Evolutionary conservation across 129 eudicot genomes (phyloP), one percentile per base, ranked within the genome.

Genomic region (Flaveria linearis): DNA sequence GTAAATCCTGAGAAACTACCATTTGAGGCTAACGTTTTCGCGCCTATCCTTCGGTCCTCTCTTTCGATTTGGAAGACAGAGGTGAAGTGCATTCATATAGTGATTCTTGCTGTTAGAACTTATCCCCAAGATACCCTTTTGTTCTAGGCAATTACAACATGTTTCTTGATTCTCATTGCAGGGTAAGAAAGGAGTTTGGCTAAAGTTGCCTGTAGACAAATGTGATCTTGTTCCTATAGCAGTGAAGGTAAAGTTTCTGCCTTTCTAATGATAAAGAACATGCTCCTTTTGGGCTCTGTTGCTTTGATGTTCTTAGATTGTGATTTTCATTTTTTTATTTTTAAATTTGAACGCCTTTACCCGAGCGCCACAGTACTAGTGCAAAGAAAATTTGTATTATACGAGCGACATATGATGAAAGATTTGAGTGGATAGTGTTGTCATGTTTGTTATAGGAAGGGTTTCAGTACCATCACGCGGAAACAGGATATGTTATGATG

Each of bases 101-200:
- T 5, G 39, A 36, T 36, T 5, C n/a, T 11, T 55, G 51, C 18
- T 65, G 17, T 15, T 36, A n/a, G 20, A 30, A 49, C 20, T 71
- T 28, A 43, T 18, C 41, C 56, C 41, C 53, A 41, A 39, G 0
- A 7, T 75, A 60, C 22, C 41, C 52, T 74, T 25, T 7, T 7
- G n/a, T 26, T 13, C 2, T 36, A 9, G 20, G 51, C 16, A 15
- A 9, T 69, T 45, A 51, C 45, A 72, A 63, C 36, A 20, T 60
- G 30, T 52, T n/a, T 66, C 13, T 63, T 63, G 11, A 15, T 39
- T 68, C 26, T 42, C 72, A 58, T 57, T 86, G 79, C 84, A 93
- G 98, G 97, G 97, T 12, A 93, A 90, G 88, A 88, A 93, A 76
- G 98, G 97, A 45, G 81, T 93, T 73, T 93, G 98, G 97, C 89